Evolutionary conservation across 2,329 filamentous ascomycete genomes (phyloP), one percentile per base, ranked within the genome.

Genomic region (Pseudogymnoascus sp.): DNA sequence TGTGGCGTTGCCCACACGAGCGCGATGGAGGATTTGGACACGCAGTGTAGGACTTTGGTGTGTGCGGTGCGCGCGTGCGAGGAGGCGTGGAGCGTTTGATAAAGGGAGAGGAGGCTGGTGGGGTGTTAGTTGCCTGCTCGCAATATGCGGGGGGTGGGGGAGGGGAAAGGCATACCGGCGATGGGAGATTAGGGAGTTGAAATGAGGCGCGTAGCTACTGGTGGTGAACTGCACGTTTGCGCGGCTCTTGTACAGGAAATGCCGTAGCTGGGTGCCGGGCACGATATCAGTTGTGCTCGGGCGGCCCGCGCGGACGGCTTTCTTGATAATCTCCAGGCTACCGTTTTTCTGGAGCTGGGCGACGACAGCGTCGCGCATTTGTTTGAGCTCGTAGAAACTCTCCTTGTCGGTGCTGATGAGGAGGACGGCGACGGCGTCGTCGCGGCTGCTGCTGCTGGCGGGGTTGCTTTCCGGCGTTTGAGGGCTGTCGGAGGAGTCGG

Each of bases 211-310:
- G 64, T 91, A 88, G 0, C 89, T 86, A 1, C 92, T 89, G 90
- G 96, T 96, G 67, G 86, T 88, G 74, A 97, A 99, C 73, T 99
- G 95, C 29, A 99, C 94, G 69, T 99, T 96, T 18, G 88, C 87
- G 64, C 90, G 85, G 13, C 90, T 96, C 75, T 97, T 99, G 80
- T 96, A 99, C 15, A 99, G 77, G 71, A 97, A 99, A 77, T 99
- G 94, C 67, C 88, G 87, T 60, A 97, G 78, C 33, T 88, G 86
- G 13, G 87, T 89, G 25, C 88, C 89, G 0, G 92, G 89, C 1
- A 92, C 83, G 63, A 99, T 87, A 63, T 94, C 88, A 13, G 85
- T 83, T 63, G 88, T 83, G 27, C 77, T 79, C 1, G 89, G 87
- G 8, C 93, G 87, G 9, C 92, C 91, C 35, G 82, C 78, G 8